A percentile compares a stretch with the other conserved stretches of the same genome.
phyloP scores from a whole-genome alignment of 768 basidiomycete species.

The Lactarius hatsudake region DNA sequence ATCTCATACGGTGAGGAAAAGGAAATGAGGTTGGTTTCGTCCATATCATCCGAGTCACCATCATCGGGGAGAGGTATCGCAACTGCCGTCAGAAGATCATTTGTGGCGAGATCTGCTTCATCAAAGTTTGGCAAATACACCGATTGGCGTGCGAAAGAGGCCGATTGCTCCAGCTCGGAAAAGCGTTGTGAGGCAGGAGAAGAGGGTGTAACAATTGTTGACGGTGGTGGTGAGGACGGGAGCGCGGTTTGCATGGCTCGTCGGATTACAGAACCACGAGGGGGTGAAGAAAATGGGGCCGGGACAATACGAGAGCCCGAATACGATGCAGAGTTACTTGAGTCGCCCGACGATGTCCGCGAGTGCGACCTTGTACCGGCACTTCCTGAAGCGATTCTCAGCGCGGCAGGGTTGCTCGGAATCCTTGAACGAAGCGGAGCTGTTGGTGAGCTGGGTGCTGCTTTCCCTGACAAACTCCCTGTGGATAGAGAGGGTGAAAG shows the following conservation, averaged over 20 bases:
- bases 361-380: slow-evolving; percentile 19
- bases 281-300: slow-evolving; percentile 30
- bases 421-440: slow-evolving; percentile 28
- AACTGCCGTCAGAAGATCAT: slow-evolving; percentile 64
- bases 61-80: slow-evolving; percentile 73
- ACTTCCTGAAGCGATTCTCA: slow-evolving; percentile 25
- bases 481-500: slow-evolving; percentile 40
- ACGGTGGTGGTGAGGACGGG: slow-evolving; percentile 34
- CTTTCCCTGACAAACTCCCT: slow-evolving; percentile 29
- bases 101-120: slow-evolving; percentile 40
- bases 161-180: slow-evolving; percentile 13
- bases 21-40: slow-evolving; percentile 61
- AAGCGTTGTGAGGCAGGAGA: slow-evolving; percentile 26
- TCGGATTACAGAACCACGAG: slow-evolving; percentile 32
- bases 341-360: slow-evolving; percentile 27
- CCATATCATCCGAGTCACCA: slow-evolving; percentile 63
- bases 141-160: slow-evolving; percentile 13
- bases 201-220: slow-evolving; percentile 22
- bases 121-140: slow-evolving; percentile 39
- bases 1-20: slow-evolving; percentile 67
- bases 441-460: slow-evolving; percentile 28
- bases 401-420: slow-evolving; percentile 23
- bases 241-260: slow-evolving; percentile 36
- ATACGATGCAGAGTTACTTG: slow-evolving; percentile 18
- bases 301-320: slow-evolving; percentile 26